These are phyloP conservation scores for Mycosphaerelloides madeirae DNA, from an alignment of 2,329 filamentous ascomycete genomes.

Conservation along the genomic window DNA sequence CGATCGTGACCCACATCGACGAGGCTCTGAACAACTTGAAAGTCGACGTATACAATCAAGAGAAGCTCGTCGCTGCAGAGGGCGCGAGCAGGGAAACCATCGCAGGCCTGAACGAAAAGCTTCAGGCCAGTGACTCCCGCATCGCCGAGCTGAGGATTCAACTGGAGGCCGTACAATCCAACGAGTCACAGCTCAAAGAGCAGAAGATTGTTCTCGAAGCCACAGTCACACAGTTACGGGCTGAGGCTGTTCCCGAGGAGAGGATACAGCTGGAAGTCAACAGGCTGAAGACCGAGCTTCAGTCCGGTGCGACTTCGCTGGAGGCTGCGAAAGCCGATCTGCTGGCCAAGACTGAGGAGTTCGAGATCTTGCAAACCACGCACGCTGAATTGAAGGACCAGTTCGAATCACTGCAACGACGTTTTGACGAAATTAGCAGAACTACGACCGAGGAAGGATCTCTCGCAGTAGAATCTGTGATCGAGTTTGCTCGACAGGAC, in stretches of 20 bases:
- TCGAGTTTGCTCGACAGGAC: too few relatives aligned
- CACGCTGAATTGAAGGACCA: not conserved
- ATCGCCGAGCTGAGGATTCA: slow-evolving; percentile 5
- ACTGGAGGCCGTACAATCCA: not conserved
- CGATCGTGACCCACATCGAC: slow-evolving; percentile 11
- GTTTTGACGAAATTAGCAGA: too few relatives aligned
- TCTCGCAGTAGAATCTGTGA: too few relatives aligned
- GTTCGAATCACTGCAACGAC: not conserved
- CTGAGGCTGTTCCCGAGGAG: not conserved
- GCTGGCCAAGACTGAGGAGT: too few relatives aligned
- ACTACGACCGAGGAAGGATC: too few relatives aligned
- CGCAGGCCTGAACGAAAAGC: slow-evolving; percentile 12
- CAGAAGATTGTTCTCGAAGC: not conserved
- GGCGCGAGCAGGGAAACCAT: slow-evolving; percentile 16
- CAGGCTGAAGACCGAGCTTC: not conserved
- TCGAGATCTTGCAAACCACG: not conserved
- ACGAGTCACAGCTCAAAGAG: not conserved
- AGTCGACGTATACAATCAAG: slow-evolving; percentile 13
- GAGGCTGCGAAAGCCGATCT: too few relatives aligned
- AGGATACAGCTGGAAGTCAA: not conserved
- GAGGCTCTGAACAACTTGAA: slow-evolving; percentile 18
- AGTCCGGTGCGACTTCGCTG: not conserved
- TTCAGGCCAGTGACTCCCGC: slow-evolving; percentile 7
- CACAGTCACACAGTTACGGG: not conserved
- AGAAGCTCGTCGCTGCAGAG: slow-evolving; percentile 17